These are phyloP conservation scores for Postia placenta DNA, from an alignment of 768 basidiomycete genomes.

Conservation along the genomic window DNA sequence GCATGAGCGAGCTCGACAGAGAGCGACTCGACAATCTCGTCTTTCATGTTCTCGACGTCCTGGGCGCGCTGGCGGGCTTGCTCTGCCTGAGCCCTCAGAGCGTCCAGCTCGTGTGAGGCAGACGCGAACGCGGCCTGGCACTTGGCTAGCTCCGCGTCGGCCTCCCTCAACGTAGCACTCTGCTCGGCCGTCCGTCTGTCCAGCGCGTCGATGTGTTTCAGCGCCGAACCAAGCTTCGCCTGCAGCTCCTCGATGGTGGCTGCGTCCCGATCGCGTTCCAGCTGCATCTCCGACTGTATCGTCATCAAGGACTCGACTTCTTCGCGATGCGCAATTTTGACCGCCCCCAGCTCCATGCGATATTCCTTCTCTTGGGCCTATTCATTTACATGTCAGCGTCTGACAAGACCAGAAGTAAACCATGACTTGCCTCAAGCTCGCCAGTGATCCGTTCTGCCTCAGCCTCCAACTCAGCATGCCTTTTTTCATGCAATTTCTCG, in stretches of 20 bases:
- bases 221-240: not conserved
- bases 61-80: not conserved
- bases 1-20: not conserved
- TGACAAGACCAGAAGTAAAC: not conserved
- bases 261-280: not conserved
- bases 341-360: not conserved
- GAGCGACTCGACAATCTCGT: conserved; percentile 1
- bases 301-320: not conserved
- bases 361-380: not conserved
- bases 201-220: not conserved
- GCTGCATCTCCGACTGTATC: not conserved
- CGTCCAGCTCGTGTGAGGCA: not conserved
- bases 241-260: not conserved
- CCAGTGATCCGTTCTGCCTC: not conserved
- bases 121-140: not conserved
- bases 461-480: not conserved
- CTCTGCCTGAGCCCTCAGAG: not conserved
- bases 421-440: conserved; percentile 1
- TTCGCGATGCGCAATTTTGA: not conserved
- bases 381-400: not conserved
- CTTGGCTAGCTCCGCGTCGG: not conserved
- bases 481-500: not conserved
- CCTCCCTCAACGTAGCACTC: not conserved
- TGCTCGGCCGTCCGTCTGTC: not conserved
- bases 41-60: conserved; percentile 1